Evolutionary conservation across 2,329 filamentous ascomycete genomes (phyloP).

Genomic region (Ophiostoma ulmi): DNA sequence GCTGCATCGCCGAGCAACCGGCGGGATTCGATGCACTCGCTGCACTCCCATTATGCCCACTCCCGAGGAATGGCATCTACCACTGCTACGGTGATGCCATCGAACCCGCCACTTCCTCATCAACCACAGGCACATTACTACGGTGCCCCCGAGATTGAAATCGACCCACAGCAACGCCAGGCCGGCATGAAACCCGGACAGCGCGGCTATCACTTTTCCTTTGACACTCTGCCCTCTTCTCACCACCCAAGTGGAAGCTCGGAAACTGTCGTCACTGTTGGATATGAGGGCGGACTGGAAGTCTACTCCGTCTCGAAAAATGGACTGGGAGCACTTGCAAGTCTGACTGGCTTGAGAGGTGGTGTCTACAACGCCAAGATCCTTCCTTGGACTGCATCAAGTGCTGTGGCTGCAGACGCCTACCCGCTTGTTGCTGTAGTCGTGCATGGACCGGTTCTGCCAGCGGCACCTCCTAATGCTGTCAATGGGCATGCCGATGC

Average conservation of each 20-base stretch:
- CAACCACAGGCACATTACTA: conserved; percentile 71
- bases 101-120: conserved; percentile 65
- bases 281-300: conserved; percentile 74
- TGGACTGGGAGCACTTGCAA: conserved; percentile 63
- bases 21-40: conserved; percentile 48
- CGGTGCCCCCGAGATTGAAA: conserved; percentile 66
- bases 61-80: conserved; percentile 36
- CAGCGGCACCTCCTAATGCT: conserved; percentile 32
- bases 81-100: not conserved
- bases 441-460: conserved; percentile 68
- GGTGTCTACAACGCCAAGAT: conserved; percentile 79
- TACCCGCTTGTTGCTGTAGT: conserved; percentile 75
- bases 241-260: conserved; percentile 34
- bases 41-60: conserved; percentile 48
- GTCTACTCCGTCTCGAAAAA: conserved; percentile 68
- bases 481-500: not conserved
- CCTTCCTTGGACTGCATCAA: conserved; percentile 59
- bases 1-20: conserved; percentile 36
- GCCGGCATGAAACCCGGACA: conserved; percentile 57
- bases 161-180: conserved; percentile 46
- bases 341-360: conserved; percentile 71
- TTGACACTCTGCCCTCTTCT: conserved; percentile 62
- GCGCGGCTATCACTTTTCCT: conserved; percentile 72
- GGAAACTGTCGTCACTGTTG: conserved; percentile 67
- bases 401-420: conserved; percentile 46